Conservation (phyloP, 352 stramenopile species). For the Thalassiosira oceanica region DNA sequence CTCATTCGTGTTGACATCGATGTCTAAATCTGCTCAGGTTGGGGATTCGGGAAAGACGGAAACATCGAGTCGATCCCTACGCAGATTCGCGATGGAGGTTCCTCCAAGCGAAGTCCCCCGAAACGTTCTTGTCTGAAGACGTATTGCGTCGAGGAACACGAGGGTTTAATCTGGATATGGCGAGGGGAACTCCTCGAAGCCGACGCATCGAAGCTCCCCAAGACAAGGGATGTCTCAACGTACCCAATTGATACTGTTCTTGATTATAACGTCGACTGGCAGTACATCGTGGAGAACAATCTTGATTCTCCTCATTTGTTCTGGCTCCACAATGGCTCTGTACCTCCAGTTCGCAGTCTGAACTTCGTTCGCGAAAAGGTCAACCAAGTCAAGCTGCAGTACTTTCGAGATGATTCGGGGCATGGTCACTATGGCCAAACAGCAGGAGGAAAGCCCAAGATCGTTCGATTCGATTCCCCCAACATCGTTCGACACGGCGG, state of each 20-base stretch:
- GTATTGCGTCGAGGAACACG: conserved; percentile 24
- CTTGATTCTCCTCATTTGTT: conserved; percentile 56
- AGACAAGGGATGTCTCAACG: conserved; percentile 36
- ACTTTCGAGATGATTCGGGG: conserved; percentile 35
- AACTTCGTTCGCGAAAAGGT: conserved; percentile 16
- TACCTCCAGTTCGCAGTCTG: conserved; percentile 33
- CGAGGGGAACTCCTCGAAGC: conserved; percentile 40
- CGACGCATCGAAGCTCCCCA: conserved; percentile 30
- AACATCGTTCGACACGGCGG: conserved; percentile 52
- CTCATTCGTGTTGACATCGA: no score
- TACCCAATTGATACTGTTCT: conserved; percentile 40
- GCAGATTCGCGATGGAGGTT: neutral
- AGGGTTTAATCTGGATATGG: conserved; percentile 49
- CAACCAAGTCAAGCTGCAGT: conserved; percentile 15
- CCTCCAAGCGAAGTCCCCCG: neutral
- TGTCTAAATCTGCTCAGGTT: conserved; percentile 75
- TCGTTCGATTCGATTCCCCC: conserved; percentile 47
- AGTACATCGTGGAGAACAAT: conserved; percentile 53
- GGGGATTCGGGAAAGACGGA: conserved; percentile 69
- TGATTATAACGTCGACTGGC: conserved; percentile 32
- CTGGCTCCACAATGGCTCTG: conserved; percentile 47
- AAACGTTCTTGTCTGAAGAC: conserved; percentile 19
- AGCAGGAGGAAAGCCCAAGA: conserved; percentile 33
- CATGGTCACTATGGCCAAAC: conserved; percentile 26
- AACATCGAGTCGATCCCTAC: conserved; percentile 44